A percentile compares a stretch with the other conserved stretches of the same genome.
phyloP scores from a whole-genome alignment of 1,284 basidiomycete species.

The Megacollybia platyphylla region DNA sequence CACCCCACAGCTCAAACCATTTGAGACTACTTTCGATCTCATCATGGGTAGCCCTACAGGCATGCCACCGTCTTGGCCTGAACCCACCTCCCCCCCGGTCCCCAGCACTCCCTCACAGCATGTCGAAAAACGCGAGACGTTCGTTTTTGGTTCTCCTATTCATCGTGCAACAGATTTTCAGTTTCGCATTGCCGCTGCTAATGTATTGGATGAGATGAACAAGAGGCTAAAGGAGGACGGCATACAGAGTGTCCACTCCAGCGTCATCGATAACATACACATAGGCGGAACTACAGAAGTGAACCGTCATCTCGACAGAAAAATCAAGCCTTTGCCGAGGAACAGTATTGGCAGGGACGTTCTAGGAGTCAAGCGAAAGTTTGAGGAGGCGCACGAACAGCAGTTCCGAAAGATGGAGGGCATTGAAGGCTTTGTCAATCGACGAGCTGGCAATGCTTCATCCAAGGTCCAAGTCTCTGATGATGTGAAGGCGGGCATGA shows the following conservation, averaged over 20 bases:
- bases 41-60: conserved; percentile 38
- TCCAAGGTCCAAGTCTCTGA: conserved; percentile 16
- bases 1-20: conserved; percentile 51
- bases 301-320: conserved; percentile 9
- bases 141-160: conserved; percentile 62
- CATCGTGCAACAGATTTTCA: conserved; percentile 46
- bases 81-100: background rate
- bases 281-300: conserved; percentile 10
- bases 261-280: conserved; percentile 23
- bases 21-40: conserved; percentile 54
- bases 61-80: background rate
- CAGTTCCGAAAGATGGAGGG: conserved; percentile 68
- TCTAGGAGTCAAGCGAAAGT: conserved; percentile 25
- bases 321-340: conserved; percentile 19
- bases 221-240: conserved; percentile 41
- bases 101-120: background rate
- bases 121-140: conserved; percentile 23
- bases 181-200: conserved; percentile 47
- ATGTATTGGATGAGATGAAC: conserved; percentile 71
- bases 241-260: conserved; percentile 25
- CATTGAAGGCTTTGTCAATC: conserved; percentile 61
- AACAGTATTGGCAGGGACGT: conserved; percentile 11
- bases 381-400: conserved; percentile 47
- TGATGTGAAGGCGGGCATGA: conserved; percentile 29
- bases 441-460: conserved; percentile 14